Percentiles rank a stretch among this genome's conserved stretches.
These are phyloP conservation scores for Pachysandra terminalis DNA, from an alignment of 164 flowering plant genomes.

Conservation along the genomic window DNA sequence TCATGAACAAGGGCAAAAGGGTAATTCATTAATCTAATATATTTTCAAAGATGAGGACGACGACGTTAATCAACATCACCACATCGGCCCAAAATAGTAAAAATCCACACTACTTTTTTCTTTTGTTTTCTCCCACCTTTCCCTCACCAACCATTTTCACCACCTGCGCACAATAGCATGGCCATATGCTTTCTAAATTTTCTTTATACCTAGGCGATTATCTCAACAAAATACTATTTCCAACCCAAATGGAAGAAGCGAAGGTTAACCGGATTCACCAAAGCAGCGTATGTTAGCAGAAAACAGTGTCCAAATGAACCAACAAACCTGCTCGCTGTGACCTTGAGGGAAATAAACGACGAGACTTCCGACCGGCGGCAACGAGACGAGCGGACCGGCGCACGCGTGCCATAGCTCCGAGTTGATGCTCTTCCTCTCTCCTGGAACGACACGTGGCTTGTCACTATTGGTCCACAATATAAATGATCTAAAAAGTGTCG, in stretches of 20 bases:
- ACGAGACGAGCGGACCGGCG: conserved; percentile 79
- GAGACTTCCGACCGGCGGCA: conserved; percentile 80
- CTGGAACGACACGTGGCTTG: conserved; percentile 33
- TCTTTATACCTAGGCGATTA: neutral
- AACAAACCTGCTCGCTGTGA: conserved; percentile 80
- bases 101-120: neutral
- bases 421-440: conserved; percentile 75
- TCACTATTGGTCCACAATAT: conserved; percentile 1
- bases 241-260: neutral
- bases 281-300: conserved; percentile 5
- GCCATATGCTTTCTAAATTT: too few relatives aligned
- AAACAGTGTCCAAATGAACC: neutral
- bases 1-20: neutral
- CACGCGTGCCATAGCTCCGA: conserved; percentile 96
- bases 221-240: neutral
- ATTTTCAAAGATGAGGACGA: neutral
- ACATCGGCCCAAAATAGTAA: conserved; percentile 1
- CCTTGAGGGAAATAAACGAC: conserved; percentile 94
- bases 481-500: neutral
- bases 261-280: neutral
- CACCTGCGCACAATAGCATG: too few relatives aligned
- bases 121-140: too few relatives aligned
- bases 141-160: too few relatives aligned
- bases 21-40: neutral
- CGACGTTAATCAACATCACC: neutral